A percentile compares a stretch with the other conserved stretches of the same genome.
Conservation (phyloP, 75 land plant species). For the Chamaecyparis obtusa region DNA sequence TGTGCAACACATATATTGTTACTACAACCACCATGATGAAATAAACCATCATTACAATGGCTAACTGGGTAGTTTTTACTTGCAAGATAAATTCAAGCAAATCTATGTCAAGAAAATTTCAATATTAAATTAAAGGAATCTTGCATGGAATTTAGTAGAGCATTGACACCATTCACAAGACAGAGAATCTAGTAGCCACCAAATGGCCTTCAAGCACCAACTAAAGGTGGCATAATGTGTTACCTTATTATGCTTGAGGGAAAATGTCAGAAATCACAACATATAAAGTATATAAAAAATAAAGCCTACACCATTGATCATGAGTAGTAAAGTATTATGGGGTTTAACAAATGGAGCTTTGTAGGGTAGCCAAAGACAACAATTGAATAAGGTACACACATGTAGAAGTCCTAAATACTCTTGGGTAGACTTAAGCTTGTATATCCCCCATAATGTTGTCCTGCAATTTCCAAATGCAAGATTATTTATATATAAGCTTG, state of each 20-base stretch:
- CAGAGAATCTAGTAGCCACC: neutral
- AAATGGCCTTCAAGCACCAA: neutral
- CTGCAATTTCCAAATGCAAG: slow-evolving; percentile 17
- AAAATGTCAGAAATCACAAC: slow-evolving; percentile 31
- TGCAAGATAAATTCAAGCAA: neutral
- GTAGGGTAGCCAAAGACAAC: slow-evolving; percentile 61
- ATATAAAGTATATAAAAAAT: slow-evolving; percentile 43
- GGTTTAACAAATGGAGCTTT: slow-evolving; percentile 52
- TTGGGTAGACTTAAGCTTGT: slow-evolving; percentile 48
- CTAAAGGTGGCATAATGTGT: neutral
- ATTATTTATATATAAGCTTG: neutral
- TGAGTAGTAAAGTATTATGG: slow-evolving; percentile 47
- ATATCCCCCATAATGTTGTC: slow-evolving; percentile 56
- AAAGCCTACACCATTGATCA: slow-evolving; percentile 49
- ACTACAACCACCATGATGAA: neutral
- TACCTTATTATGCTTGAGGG: neutral
- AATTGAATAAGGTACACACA: slow-evolving; percentile 54
- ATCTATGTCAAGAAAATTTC: neutral
- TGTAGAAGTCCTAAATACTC: slow-evolving; percentile 59
- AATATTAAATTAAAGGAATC: neutral
- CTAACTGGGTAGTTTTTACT: slow-evolving; percentile 9
- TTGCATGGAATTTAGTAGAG: neutral
- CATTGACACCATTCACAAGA: neutral
- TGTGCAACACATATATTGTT: too few relatives aligned
- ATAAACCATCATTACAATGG: neutral